Percentiles rank a stretch among this genome's conserved stretches.
phyloP scores from a whole-genome alignment of 495 filamentous ascomycete genomes.

The Penicillium cinerascens region DNA sequence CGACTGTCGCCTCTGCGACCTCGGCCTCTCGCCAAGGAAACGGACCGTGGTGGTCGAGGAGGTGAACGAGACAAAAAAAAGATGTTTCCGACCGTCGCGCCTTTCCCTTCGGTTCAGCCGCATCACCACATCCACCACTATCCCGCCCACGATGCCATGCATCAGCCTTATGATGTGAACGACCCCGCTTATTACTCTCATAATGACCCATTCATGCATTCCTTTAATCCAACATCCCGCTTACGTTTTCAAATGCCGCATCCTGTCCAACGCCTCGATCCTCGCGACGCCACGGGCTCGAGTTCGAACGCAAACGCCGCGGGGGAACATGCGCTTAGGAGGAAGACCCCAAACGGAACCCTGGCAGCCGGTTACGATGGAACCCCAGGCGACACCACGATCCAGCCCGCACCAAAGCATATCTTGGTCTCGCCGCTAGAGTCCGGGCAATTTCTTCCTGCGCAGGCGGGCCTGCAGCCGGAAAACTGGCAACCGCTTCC shows the following conservation, averaged over 20 bases:
- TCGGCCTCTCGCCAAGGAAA: slow-evolving; percentile 2
- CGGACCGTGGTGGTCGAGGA: slow-evolving; percentile 16
- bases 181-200: slow-evolving; percentile 23
- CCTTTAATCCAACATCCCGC: slow-evolving; percentile 29
- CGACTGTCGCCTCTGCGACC: slow-evolving; percentile 6
- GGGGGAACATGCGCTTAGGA: slow-evolving; percentile 75
- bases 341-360: slow-evolving; percentile 93
- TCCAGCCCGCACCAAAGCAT: slow-evolving; percentile 79
- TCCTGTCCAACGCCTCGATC: slow-evolving; percentile 39
- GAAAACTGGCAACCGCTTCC: slow-evolving; percentile 32
- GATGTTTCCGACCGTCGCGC: slow-evolving; percentile 47
- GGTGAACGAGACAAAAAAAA: slow-evolving; percentile 19
- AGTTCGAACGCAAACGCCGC: slow-evolving; percentile 23
- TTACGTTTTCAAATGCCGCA: slow-evolving; percentile 43
- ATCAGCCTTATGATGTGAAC: slow-evolving; percentile 32
- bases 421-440: slow-evolving; percentile 71
- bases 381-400: slow-evolving; percentile 67
- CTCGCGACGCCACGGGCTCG: slow-evolving; percentile 23
- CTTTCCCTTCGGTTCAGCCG: slow-evolving; percentile 43
- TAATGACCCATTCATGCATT: slow-evolving; percentile 25
- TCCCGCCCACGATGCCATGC: slow-evolving; percentile 26
- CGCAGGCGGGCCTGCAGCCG: slow-evolving; percentile 26
- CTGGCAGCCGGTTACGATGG: slow-evolving; percentile 94
- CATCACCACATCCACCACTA: slow-evolving; percentile 42
- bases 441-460: slow-evolving; percentile 31